A percentile compares a stretch with the other conserved stretches of the same genome.
Conservation (phyloP, 805 yeast genomes). For the Starmerella vitae region DNA sequence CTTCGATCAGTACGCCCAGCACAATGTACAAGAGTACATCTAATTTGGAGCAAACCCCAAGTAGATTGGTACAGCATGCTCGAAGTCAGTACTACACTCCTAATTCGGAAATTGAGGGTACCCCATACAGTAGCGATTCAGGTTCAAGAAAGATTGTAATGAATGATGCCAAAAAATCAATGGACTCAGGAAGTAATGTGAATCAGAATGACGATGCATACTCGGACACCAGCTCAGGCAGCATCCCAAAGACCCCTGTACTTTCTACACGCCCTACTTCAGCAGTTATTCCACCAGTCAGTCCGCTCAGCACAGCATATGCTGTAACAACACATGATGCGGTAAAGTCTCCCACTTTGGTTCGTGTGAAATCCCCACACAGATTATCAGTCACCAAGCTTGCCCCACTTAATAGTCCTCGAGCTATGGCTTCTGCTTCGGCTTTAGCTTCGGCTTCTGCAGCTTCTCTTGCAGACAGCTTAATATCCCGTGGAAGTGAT, state of each 20-base stretch:
- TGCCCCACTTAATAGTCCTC: slow-evolving; percentile 8
- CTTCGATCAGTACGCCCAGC: too few species aligned
- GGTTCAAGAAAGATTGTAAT: too few species aligned
- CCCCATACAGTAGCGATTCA: too few species aligned
- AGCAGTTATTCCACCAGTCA: not conserved
- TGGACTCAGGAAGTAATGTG: too few species aligned
- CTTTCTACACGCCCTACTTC: not conserved
- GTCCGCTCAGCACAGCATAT: not conserved
- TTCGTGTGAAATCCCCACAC: not conserved
- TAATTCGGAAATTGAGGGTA: too few species aligned
- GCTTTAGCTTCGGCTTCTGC: not conserved
- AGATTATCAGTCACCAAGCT: slow-evolving; percentile 1
- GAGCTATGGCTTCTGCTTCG: slow-evolving; percentile 9
- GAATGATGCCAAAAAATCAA: too few species aligned
- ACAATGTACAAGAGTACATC: too few species aligned
- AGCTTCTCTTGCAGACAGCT: too few species aligned
- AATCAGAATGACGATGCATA: too few species aligned
- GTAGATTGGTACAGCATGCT: too few species aligned
- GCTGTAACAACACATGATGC: slow-evolving; percentile 1
- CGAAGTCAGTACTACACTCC: too few species aligned
- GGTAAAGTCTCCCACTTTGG: not conserved
- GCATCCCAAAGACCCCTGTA: not conserved
- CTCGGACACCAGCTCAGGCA: slow-evolving; percentile 1
- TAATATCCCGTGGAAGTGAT: not conserved
- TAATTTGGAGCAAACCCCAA: too few species aligned